Evolutionary conservation across 23 red algal genomes (phyloP).

Genomic region (Gracilaria caudata): DNA sequence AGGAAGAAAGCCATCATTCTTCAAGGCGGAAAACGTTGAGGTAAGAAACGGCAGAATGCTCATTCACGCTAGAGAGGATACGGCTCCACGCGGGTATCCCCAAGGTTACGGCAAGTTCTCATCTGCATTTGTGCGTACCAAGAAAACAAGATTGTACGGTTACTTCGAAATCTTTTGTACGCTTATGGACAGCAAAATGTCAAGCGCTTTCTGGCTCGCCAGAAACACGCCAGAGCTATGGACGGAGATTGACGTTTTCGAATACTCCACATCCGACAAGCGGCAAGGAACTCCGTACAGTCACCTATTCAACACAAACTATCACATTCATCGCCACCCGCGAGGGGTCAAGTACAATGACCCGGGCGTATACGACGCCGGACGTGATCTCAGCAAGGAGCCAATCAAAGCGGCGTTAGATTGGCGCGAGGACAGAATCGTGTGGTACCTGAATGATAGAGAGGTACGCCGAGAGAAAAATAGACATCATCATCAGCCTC

Average conservation of each 20-base stretch:
- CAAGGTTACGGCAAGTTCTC: constrained; percentile 33
- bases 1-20: constrained; percentile 46
- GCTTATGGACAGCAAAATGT: constrained; percentile 53
- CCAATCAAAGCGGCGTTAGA: constrained; percentile 44
- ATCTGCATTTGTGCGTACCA: constrained; percentile 44
- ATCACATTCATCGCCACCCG: constrained; percentile 42
- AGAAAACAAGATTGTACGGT: constrained; percentile 50
- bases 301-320: constrained; percentile 44
- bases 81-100: constrained; percentile 3
- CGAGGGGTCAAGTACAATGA: constrained; percentile 22
- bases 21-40: constrained; percentile 48
- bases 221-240: constrained; percentile 36
- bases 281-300: constrained; percentile 9
- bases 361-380: constrained; percentile 22
- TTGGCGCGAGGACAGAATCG: constrained; percentile 34
- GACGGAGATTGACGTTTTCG: constrained; percentile 70
- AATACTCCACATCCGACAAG: constrained; percentile 45
- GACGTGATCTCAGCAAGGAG: constrained; percentile 20
- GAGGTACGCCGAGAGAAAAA: constrained; percentile 35
- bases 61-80: constrained; percentile 30
- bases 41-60: constrained; percentile 38
- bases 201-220: constrained; percentile 60
- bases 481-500: constrained; percentile 47
- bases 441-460: constrained; percentile 50
- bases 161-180: constrained; percentile 56